phyloP scores from a whole-genome alignment of 148 eudicot genomes.

The Polygonum maritimum region DNA sequence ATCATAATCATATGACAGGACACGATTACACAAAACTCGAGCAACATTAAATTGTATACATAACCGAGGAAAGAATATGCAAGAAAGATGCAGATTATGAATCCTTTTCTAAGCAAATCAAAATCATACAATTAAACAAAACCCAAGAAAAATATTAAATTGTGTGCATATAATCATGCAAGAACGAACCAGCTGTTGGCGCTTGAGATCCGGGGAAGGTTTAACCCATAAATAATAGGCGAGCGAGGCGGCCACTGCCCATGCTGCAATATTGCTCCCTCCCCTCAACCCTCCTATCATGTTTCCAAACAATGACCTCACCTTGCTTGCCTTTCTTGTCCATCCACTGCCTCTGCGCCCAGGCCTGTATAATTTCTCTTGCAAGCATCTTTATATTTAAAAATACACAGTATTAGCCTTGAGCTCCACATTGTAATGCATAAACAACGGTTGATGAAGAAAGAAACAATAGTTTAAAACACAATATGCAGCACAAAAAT shows the following conservation, averaged over 20 bases:
- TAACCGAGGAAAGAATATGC: too few relatives aligned
- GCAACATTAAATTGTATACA: background rate
- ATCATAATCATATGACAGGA: background rate
- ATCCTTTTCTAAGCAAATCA: too few relatives aligned
- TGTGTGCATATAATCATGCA: background rate
- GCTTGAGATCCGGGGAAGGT: constrained; percentile 47
- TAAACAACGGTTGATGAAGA: background rate
- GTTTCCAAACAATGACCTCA: constrained; percentile 39
- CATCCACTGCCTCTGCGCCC: constrained; percentile 20
- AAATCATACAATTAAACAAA: too few relatives aligned
- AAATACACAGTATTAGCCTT: constrained; percentile 1
- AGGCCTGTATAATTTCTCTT: constrained; percentile 69
- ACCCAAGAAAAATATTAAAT: too few relatives aligned
- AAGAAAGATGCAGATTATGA: too few relatives aligned
- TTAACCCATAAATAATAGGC: constrained; percentile 55
- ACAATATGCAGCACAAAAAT: background rate
- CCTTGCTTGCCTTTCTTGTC: constrained; percentile 27
- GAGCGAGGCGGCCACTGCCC: constrained; percentile 57
- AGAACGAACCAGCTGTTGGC: constrained; percentile 23
- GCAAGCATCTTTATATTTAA: constrained; percentile 68
- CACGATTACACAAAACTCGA: background rate
- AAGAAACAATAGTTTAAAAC: background rate
- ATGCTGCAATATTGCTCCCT: constrained; percentile 36
- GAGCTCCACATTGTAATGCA: background rate
- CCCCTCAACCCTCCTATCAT: constrained; percentile 53